These are phyloP conservation scores for Saturnispora galanensis DNA, from an alignment of 805 yeast species.

Conservation along the genomic window DNA sequence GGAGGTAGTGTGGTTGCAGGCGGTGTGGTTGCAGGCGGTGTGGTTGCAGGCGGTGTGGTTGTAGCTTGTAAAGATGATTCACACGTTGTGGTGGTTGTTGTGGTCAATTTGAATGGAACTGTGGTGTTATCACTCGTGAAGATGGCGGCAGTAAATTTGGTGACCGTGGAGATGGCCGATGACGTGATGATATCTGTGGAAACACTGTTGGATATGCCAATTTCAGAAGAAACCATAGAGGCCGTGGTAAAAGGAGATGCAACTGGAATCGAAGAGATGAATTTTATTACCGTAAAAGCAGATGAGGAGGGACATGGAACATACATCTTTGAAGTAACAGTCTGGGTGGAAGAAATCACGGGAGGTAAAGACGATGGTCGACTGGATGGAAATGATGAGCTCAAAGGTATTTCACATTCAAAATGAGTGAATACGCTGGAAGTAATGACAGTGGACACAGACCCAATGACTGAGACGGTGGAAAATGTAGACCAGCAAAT, in stretches of 20 bases:
- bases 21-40: not conserved
- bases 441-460: not conserved
- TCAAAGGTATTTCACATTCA: not conserved
- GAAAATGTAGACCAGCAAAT: conserved; percentile 2
- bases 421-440: conserved; percentile 2
- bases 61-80: not conserved
- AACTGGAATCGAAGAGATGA: conserved; percentile 3
- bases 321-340: conserved; percentile 2
- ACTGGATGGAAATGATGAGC: not conserved
- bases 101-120: not conserved
- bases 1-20: too few relatives aligned
- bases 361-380: conserved; percentile 1
- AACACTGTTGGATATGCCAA: too few relatives aligned
- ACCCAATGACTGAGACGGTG: not conserved
- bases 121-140: not conserved
- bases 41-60: not conserved
- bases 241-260: not conserved
- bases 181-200: not conserved
- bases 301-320: not conserved
- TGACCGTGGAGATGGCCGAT: not conserved
- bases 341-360: not conserved
- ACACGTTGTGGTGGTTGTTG: not conserved
- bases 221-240: too few relatives aligned
- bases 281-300: not conserved
- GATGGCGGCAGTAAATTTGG: not conserved